Base-by-base conservation (phyloP, 2,329 filamentous ascomycete species). In the Colletotrichum tamarilloi region DNA sequence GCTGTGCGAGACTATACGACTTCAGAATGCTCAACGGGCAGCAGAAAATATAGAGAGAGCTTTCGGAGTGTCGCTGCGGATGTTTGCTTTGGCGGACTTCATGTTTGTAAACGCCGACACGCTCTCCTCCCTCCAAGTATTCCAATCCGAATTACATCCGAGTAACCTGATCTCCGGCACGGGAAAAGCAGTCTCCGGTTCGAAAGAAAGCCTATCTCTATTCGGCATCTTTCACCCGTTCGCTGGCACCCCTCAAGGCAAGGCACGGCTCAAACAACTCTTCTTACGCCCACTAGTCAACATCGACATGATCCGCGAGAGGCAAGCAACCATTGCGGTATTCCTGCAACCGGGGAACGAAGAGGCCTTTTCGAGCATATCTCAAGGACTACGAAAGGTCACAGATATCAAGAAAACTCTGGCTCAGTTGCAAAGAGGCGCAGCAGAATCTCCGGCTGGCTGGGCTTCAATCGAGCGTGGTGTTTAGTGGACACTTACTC, bases 61-160 rank as follows among this genome's bases (percentile, higher is more conserved):
- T 79, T 8, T 46, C n/a, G 49, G 57, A 12, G 9, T 16, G 52
- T 53, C 49, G 7, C 28, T 98, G 12, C 89, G 93, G 78, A 95
- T 94, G 90, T 95, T 97, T 81, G 92, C 88, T 38, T 84, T 98
- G 28, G 81, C 83, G 49, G 80, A 86, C 67, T 84, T 84, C 63
- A 94, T 96, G 91, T 94, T 97, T 78, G 87, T 98, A 76, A 97
- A 94, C 76, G 85, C 89, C 2, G 95, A 98, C 78, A 94, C 95
- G 0, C 84, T 98, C 55, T 83, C 90, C 16, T 95, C 95, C 1
- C 87, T 99, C 9, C 96, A 98, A 77, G 94, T 99, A 32, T 87
- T 98, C 30, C 92, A 93, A 68, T 91, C 93, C 1, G 95, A 98
- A 80, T 90, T 90, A 12, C 95, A 97, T 80, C 95, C 94, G 5